Evolutionary conservation across 176 grass and related monocot species (phyloP).

Genomic region (Rhynchospora breviuscula): DNA sequence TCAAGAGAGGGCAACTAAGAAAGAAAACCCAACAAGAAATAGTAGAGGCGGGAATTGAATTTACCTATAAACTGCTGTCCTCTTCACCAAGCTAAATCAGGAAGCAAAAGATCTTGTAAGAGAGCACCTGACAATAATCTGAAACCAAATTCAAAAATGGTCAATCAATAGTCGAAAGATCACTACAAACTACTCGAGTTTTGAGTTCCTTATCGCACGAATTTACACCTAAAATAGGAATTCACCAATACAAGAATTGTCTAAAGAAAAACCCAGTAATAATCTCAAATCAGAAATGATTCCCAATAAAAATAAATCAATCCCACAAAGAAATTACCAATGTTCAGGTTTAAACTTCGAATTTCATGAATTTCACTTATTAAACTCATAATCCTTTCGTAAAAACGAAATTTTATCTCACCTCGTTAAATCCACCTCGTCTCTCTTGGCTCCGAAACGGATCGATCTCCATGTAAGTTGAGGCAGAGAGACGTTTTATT

Average conservation of each 20-base stretch:
- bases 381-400: no score
- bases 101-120: constrained; percentile 28
- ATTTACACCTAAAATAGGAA: no score
- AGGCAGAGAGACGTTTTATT: neutral
- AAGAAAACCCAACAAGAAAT: neutral
- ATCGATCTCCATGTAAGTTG: constrained; percentile 32
- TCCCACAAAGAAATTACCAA: no score
- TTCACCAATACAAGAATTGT: no score
- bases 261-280: no score
- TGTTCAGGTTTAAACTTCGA: no score
- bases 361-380: no score
- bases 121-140: constrained; percentile 6
- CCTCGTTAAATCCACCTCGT: neutral
- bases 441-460: constrained; percentile 34
- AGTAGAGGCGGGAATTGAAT: neutral
- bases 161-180: constrained; percentile 1
- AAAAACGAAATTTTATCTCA: neutral
- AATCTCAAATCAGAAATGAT: no score
- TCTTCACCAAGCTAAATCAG: constrained; percentile 4
- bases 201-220: neutral
- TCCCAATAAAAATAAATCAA: no score
- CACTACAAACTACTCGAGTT: neutral
- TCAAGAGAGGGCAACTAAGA: neutral
- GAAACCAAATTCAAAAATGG: constrained; percentile 4
- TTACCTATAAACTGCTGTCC: constrained; percentile 9